Evolutionary conservation across 768 basidiomycete species (phyloP).

Genomic region (Leucocoprinus leucothites): DNA sequence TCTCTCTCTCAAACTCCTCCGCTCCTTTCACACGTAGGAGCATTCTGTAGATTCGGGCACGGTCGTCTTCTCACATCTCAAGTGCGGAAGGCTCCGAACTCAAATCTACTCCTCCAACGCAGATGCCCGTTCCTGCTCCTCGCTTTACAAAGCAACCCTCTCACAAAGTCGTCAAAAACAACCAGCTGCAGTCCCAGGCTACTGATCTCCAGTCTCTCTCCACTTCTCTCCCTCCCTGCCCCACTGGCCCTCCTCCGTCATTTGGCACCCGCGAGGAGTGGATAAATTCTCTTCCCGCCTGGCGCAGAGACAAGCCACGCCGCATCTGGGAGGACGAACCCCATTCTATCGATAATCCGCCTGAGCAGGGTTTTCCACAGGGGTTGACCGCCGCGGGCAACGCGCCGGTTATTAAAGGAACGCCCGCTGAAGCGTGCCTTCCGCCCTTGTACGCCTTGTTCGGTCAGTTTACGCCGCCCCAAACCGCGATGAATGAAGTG

Average conservation of each 20-base stretch:
- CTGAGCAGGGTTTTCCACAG: conserved; percentile 58
- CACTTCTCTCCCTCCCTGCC: conserved; percentile 56
- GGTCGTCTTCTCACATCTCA: conserved; percentile 35
- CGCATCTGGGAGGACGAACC: conserved; percentile 62
- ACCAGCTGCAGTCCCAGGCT: conserved; percentile 38
- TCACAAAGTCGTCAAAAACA: conserved; percentile 65
- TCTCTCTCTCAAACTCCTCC: conserved; percentile 27
- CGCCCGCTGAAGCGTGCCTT: conserved; percentile 80
- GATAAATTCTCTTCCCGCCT: conserved; percentile 67
- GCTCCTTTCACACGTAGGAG: conserved; percentile 36
- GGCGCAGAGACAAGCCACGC: conserved; percentile 67
- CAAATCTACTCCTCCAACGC: conserved; percentile 41
- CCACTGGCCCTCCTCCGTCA: conserved; percentile 59
- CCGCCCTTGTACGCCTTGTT: conserved; percentile 58
- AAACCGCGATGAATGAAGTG: conserved; percentile 20
- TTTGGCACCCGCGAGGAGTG: conserved; percentile 70
- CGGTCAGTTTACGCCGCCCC: conserved; percentile 12
- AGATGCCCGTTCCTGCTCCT: conserved; percentile 89
- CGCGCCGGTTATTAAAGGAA: conserved; percentile 83
- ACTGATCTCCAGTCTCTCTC: conserved; percentile 51
- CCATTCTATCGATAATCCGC: conserved; percentile 22
- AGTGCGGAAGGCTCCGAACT: conserved; percentile 45
- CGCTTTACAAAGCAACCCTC: conserved; percentile 52
- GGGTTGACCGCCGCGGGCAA: conserved; percentile 78
- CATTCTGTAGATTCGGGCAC: conserved; percentile 38